A percentile compares a stretch with the other conserved stretches of the same genome.
These are phyloP conservation scores for Fragosphaeria purpurea DNA, from an alignment of 2,329 filamentous ascomycete genomes.

Conservation along the genomic window DNA sequence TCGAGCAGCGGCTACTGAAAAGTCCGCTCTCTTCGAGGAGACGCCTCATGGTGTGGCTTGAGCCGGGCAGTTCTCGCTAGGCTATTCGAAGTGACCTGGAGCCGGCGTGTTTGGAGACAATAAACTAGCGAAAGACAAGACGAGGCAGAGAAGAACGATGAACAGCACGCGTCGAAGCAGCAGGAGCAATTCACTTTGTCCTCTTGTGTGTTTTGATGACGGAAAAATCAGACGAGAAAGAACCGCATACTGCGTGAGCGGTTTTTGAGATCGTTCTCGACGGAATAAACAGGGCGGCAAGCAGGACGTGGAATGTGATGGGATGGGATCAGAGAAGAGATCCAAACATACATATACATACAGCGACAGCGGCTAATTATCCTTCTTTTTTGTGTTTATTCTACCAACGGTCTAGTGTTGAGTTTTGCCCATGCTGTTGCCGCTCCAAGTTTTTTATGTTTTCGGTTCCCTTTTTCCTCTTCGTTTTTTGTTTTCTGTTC, in stretches of 20 bases:
- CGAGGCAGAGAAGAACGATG: not conserved
- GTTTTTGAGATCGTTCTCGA: no score
- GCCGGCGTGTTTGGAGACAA: no score
- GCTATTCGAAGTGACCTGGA: no score
- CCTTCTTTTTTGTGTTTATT: constrained; percentile 16
- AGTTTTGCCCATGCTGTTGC: not conserved
- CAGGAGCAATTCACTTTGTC: constrained; percentile 15
- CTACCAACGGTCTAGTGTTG: not conserved
- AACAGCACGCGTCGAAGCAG: constrained; percentile 3
- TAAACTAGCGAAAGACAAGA: no score
- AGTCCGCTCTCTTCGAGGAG: no score
- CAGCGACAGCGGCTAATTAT: constrained; percentile 6
- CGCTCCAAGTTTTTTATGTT: not conserved
- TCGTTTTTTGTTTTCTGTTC: not conserved
- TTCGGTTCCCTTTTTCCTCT: not conserved
- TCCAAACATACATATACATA: not conserved
- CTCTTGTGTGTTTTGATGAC: constrained; percentile 1
- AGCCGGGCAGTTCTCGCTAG: no score
- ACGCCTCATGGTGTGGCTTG: no score
- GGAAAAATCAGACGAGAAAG: not conserved
- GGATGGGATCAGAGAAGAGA: not conserved
- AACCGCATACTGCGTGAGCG: no score
- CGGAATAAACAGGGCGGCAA: no score
- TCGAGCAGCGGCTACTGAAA: no score
- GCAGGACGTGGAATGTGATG: not conserved